A percentile compares a stretch with the other conserved stretches of the same genome.
These are phyloP conservation scores for Neodidymelliopsis sp. DNA, from an alignment of 2,329 filamentous ascomycete genomes.

Conservation along the genomic window DNA sequence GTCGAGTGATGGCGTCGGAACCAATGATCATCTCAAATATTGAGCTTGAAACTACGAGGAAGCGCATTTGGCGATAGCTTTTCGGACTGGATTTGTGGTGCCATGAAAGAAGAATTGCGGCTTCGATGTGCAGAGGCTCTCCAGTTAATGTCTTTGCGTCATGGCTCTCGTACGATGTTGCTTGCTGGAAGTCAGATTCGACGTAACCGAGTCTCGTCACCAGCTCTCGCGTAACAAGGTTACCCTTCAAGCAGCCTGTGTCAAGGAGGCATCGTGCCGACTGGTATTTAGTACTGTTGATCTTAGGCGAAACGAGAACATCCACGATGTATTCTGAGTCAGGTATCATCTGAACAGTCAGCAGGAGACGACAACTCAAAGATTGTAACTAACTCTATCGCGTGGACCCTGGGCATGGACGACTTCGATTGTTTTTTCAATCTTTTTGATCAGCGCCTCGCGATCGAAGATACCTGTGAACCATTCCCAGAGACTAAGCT, in stretches of 20 bases:
- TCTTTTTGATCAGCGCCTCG: neutral
- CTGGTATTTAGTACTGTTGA: neutral
- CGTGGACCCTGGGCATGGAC: neutral
- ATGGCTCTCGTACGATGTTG: neutral
- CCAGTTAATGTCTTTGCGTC: neutral
- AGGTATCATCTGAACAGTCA: too few species aligned
- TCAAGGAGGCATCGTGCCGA: neutral
- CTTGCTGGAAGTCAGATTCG: neutral
- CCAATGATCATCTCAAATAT: constrained; percentile 3
- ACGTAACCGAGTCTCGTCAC: neutral
- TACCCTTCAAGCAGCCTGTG: neutral
- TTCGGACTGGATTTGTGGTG: constrained; percentile 1
- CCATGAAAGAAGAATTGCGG: constrained; percentile 1
- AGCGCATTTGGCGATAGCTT: neutral
- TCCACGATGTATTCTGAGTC: neutral
- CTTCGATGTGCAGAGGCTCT: neutral
- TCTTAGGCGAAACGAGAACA: neutral
- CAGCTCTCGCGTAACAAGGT: neutral
- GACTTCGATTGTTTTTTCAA: neutral
- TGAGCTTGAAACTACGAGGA: neutral
- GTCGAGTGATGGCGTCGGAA: neutral
- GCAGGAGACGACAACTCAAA: too few species aligned
- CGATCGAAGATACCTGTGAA: neutral
- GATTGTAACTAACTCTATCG: neutral
- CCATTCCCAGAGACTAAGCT: neutral